Conservation (phyloP, 352 stramenopile genomes). For the Phytophthora tentaculata region DNA sequence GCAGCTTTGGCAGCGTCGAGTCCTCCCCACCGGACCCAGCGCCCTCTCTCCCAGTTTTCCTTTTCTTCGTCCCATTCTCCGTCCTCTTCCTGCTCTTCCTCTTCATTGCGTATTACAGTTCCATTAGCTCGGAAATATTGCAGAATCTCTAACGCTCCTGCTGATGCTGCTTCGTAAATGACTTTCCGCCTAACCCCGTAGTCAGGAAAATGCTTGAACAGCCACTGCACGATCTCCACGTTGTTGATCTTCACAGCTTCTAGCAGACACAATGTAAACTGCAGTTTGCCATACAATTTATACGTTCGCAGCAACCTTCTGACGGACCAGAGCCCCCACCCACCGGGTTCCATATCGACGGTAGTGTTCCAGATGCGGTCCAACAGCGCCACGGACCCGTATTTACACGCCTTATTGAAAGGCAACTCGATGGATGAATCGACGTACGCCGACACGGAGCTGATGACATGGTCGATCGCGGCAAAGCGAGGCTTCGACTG, state of each 20-base stretch:
- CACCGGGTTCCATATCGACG: not conserved
- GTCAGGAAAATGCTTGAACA: slow-evolving; percentile 19
- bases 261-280: slow-evolving; percentile 15
- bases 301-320: slow-evolving; percentile 8
- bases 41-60: slow-evolving; percentile 8
- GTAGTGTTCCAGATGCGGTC: slow-evolving; percentile 1
- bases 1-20: slow-evolving; percentile 6
- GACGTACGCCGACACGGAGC: not conserved
- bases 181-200: slow-evolving; percentile 15
- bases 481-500: not conserved
- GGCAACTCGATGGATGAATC: slow-evolving; percentile 1
- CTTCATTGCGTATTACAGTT: not conserved
- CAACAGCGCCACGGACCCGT: not conserved
- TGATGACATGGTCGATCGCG: not conserved
- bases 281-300: slow-evolving; percentile 10
- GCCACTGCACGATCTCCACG: slow-evolving; percentile 15
- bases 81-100: slow-evolving; percentile 7
- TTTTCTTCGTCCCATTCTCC: slow-evolving; percentile 5
- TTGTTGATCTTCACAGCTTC: slow-evolving; percentile 9
- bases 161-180: slow-evolving; percentile 8
- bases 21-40: slow-evolving; percentile 1
- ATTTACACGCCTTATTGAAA: not conserved
- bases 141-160: slow-evolving; percentile 16
- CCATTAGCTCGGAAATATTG: slow-evolving; percentile 12
- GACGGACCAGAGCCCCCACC: slow-evolving; percentile 15